phyloP scores from a whole-genome alignment of 345 rosid genomes.

The Lepidium didymum region DNA sequence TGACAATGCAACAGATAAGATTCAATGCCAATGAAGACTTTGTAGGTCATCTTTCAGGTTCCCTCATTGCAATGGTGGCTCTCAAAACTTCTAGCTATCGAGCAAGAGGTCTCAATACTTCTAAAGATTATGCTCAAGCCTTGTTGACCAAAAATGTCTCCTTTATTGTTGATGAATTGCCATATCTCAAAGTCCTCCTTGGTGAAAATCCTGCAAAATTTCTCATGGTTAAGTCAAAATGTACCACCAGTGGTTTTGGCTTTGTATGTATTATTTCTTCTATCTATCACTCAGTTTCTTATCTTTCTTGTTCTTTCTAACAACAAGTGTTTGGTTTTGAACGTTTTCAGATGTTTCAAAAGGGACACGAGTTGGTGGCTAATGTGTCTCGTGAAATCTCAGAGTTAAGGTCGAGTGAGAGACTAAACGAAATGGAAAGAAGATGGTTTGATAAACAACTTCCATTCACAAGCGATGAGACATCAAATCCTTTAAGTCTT shows the following conservation, averaged over 20 bases:
- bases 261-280: conserved; percentile 26
- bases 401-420: background rate
- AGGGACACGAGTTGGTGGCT: background rate
- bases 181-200: conserved; percentile 37
- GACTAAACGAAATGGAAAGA: conserved; percentile 2
- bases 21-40: background rate
- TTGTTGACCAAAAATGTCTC: conserved; percentile 23
- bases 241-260: conserved; percentile 28
- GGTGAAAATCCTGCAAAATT: conserved; percentile 27
- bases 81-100: background rate
- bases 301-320: background rate
- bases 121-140: conserved; percentile 22
- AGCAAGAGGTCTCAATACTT: background rate
- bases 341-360: conserved; percentile 27
- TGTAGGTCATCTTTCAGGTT: conserved; percentile 33
- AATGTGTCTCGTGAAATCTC: conserved; percentile 13
- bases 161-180: conserved; percentile 37
- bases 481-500: conserved; percentile 9
- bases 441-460: conserved; percentile 1
- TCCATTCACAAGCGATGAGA: conserved; percentile 12
- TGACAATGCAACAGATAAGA: conserved; percentile 38
- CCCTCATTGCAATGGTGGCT: conserved; percentile 18
- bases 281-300: background rate
- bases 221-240: conserved; percentile 29
- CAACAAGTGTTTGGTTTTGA: background rate